Conservation (phyloP, 2,329 filamentous ascomycete species). For the Neofusicoccum umdonicola region DNA sequence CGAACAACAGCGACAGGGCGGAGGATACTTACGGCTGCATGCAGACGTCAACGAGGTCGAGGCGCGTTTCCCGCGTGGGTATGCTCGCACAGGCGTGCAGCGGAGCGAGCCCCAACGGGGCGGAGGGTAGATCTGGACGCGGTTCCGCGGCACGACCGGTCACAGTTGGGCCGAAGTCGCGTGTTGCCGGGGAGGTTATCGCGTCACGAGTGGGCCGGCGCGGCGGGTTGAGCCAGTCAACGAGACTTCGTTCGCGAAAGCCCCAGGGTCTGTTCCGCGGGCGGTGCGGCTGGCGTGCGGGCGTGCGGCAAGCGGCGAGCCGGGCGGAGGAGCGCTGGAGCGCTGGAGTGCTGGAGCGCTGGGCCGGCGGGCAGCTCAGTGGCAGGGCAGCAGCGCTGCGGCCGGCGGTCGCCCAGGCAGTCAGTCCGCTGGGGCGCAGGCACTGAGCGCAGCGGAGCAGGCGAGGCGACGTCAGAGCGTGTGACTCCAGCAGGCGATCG, state of each 20-base stretch:
- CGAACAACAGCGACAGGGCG: neutral
- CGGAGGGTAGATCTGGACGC: neutral
- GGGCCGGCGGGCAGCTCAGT: neutral
- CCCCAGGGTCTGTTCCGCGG: neutral
- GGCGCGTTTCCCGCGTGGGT: neutral
- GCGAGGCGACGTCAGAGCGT: constrained; percentile 3
- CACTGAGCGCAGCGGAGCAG: neutral
- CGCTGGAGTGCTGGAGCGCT: no score
- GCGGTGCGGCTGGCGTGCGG: neutral
- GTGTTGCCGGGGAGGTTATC: neutral
- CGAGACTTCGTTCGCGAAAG: neutral
- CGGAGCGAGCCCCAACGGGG: neutral
- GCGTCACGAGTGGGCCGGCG: constrained; percentile 4
- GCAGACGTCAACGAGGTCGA: neutral
- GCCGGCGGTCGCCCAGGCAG: no score
- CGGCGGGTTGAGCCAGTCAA: neutral
- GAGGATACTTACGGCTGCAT: neutral
- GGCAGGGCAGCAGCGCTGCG: neutral
- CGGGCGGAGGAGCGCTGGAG: neutral
- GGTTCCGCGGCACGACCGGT: neutral
- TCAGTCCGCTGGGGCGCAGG: no score
- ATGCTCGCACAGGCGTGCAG: neutral
- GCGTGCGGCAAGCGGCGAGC: neutral
- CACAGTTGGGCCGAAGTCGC: constrained; percentile 4
- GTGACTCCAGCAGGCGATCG: constrained; percentile 4